These are phyloP conservation scores for Fagus sylvatica DNA, from an alignment of 306 rosid species.

Conservation along the genomic window DNA sequence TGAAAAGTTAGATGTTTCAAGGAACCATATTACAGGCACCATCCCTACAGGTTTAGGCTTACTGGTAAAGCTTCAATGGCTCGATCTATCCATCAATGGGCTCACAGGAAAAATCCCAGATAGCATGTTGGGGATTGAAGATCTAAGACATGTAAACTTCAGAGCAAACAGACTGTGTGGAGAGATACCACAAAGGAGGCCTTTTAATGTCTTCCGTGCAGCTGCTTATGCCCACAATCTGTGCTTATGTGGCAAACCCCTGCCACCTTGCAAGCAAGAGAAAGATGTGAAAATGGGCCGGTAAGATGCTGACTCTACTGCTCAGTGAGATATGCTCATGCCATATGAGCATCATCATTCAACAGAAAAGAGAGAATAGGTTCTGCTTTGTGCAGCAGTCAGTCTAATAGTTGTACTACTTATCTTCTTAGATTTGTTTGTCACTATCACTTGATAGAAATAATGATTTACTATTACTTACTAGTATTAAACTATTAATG, in stretches of 20 bases:
- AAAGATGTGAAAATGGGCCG: slow-evolving; percentile 42
- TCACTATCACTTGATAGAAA: neutral
- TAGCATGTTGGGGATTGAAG: slow-evolving; percentile 64
- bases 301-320: slow-evolving; percentile 58
- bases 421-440: neutral
- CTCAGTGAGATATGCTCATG: slow-evolving; percentile 35
- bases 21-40: slow-evolving; percentile 72
- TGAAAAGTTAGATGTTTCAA: slow-evolving; percentile 69
- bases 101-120: slow-evolving; percentile 74
- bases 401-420: neutral
- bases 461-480: neutral
- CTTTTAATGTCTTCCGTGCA: slow-evolving; percentile 73
- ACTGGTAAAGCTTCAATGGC: slow-evolving; percentile 74
- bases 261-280: slow-evolving; percentile 71
- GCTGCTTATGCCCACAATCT: slow-evolving; percentile 84
- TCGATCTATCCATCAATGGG: slow-evolving; percentile 80
- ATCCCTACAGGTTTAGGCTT: slow-evolving; percentile 67
- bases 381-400: slow-evolving; percentile 2
- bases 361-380: slow-evolving; percentile 33
- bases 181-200: slow-evolving; percentile 87
- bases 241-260: slow-evolving; percentile 88
- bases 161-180: slow-evolving; percentile 92
- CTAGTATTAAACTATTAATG: neutral
- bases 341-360: slow-evolving; percentile 32
- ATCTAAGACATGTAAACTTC: slow-evolving; percentile 74